Evolutionary conservation across 1,139 yeast species (phyloP).

Genomic region (Pichia sp.): DNA sequence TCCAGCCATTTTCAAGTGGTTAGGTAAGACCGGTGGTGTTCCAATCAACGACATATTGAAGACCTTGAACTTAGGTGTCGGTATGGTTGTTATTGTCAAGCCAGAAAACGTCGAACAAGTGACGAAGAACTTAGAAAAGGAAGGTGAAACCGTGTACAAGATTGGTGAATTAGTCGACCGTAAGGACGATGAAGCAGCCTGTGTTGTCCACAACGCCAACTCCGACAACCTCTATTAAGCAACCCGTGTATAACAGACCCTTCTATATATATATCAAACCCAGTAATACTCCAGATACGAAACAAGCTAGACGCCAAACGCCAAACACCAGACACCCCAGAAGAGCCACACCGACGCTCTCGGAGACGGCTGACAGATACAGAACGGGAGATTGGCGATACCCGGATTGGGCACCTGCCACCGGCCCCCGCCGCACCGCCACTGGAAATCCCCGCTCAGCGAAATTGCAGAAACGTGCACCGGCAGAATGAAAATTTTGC

Average conservation of each 20-base stretch:
- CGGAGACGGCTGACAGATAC: no score
- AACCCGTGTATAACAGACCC: neutral
- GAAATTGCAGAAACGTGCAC: no score
- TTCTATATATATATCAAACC: neutral
- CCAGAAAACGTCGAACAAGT: slow-evolving; percentile 59
- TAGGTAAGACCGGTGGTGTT: slow-evolving; percentile 87
- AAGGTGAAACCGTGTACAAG: slow-evolving; percentile 73
- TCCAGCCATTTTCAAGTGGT: slow-evolving; percentile 90
- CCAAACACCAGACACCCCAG: no score
- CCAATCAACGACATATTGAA: slow-evolving; percentile 82
- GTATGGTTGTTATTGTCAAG: slow-evolving; percentile 89
- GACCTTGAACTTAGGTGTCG: slow-evolving; percentile 95
- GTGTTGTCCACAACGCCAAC: slow-evolving; percentile 68
- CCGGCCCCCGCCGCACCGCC: no score
- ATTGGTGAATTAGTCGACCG: slow-evolving; percentile 73
- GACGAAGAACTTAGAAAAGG: slow-evolving; percentile 49
- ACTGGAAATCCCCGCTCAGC: no score
- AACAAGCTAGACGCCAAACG: no score
- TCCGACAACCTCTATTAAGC: slow-evolving; percentile 38
- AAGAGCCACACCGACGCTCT: no score
- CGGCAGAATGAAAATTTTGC: no score
- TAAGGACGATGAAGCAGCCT: slow-evolving; percentile 53
- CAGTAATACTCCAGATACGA: neutral
- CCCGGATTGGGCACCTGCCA: no score
- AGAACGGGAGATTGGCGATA: no score